A percentile compares a stretch with the other conserved stretches of the same genome.
phyloP scores from a whole-genome alignment of 1,139 yeast genomes.

The Ogataea hybrid region DNA sequence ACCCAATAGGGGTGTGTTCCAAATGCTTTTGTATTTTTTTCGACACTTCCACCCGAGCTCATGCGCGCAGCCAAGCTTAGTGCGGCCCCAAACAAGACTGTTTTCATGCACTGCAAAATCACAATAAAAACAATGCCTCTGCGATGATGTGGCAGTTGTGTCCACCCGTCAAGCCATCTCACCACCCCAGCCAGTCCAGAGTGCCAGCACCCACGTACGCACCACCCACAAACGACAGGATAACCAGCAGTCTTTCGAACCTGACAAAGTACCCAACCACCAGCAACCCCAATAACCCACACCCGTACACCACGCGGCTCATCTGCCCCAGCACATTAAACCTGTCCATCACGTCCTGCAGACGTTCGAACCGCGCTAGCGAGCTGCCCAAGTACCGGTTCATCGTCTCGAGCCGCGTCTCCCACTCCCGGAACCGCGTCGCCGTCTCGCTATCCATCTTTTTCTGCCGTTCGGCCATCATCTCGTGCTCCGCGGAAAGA shows the following conservation, averaged over 20 bases:
- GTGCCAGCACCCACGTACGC: no score
- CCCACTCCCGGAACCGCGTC: constrained; percentile 3
- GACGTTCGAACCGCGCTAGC: constrained; percentile 7
- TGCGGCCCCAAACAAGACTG: no score
- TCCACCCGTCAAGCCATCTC: no score
- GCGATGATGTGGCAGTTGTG: no score
- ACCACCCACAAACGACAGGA: constrained; percentile 10
- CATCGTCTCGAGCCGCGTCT: constrained; percentile 1
- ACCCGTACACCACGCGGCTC: constrained; percentile 4
- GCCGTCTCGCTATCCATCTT: not conserved
- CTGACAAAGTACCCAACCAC: constrained; percentile 6
- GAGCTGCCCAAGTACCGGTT: constrained; percentile 5
- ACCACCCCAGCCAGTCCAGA: no score
- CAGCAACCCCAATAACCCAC: not conserved
- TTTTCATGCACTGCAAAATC: no score
- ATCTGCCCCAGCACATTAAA: not conserved
- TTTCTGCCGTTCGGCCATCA: not conserved
- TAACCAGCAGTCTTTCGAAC: constrained; percentile 5
- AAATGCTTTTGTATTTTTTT: not conserved
- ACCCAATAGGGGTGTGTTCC: no score
- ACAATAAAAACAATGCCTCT: no score
- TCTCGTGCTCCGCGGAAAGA: constrained; percentile 3
- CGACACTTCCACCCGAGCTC: not conserved
- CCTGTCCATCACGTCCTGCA: constrained; percentile 1
- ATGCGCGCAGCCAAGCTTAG: not conserved